A percentile compares a stretch with the other conserved stretches of the same genome.
phyloP scores from a whole-genome alignment of 2,329 filamentous ascomycete species.

The Xylaria sp. region DNA sequence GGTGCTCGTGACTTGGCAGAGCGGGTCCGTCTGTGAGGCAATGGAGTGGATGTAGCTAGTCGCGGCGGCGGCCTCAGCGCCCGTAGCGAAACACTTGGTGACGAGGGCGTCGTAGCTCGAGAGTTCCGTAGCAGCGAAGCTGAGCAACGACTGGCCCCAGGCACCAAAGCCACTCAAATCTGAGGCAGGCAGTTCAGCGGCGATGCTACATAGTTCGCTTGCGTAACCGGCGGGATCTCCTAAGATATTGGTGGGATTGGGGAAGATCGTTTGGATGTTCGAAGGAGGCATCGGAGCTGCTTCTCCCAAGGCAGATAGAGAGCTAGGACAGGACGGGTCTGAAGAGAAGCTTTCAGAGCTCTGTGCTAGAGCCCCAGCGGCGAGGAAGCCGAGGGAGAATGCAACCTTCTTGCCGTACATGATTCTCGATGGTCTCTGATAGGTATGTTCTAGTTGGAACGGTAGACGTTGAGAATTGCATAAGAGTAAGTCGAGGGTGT shows the following conservation, averaged over 20 bases:
- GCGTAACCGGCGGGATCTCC: constrained; percentile 4
- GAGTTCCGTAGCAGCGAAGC: neutral
- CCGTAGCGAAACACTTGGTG: constrained; percentile 13
- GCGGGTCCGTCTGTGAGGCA: neutral
- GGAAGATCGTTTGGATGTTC: neutral
- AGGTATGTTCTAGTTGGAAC: too few species aligned
- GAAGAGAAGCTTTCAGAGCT: constrained; percentile 4
- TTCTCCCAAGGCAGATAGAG: neutral
- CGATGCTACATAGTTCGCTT: neutral
- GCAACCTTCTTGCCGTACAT: constrained; percentile 4
- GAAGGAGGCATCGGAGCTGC: neutral
- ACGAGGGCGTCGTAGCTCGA: constrained; percentile 9
- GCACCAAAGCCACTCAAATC: neutral
- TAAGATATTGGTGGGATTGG: neutral
- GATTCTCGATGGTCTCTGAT: too few species aligned
- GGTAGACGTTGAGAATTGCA: too few species aligned
- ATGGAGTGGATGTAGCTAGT: constrained; percentile 15
- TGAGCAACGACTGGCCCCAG: neutral
- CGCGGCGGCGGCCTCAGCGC: constrained; percentile 3
- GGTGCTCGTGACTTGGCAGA: constrained; percentile 1
- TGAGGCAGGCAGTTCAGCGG: neutral
- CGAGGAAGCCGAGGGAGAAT: constrained; percentile 2
- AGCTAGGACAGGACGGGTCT: constrained; percentile 11
- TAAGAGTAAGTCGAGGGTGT: too few species aligned
- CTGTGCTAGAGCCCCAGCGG: constrained; percentile 8